These are phyloP conservation scores for Gaeumannomyces tritici DNA, from an alignment of 2,329 filamentous ascomycete species.

Conservation along the genomic window DNA sequence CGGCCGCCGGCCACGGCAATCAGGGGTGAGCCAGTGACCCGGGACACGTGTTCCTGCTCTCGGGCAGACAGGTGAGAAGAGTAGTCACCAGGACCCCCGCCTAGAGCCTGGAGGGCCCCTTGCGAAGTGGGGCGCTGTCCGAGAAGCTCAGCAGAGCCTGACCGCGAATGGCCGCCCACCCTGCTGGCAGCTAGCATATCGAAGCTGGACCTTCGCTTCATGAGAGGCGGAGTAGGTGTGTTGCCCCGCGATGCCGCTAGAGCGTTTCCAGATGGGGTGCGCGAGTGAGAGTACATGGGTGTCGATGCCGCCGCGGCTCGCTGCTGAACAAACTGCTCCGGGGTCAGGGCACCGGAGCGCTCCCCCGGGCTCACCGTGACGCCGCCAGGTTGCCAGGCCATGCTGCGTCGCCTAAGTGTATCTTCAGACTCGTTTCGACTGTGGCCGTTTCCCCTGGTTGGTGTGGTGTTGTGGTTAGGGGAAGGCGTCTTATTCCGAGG, in stretches of 20 bases:
- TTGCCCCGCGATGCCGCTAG: constrained; percentile 25
- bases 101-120: constrained; percentile 41
- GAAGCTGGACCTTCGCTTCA: constrained; percentile 27
- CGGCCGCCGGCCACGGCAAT: constrained; percentile 54
- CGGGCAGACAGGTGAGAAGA: constrained; percentile 64
- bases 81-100: constrained; percentile 26
- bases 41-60: constrained; percentile 82
- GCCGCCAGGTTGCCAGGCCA: constrained; percentile 72
- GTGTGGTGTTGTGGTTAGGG: constrained; percentile 20
- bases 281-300: constrained; percentile 49
- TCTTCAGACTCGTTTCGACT: constrained; percentile 39
- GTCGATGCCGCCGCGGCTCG: constrained; percentile 47
- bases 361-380: constrained; percentile 36
- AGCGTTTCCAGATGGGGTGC: constrained; percentile 46
- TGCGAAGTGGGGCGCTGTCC: constrained; percentile 45
- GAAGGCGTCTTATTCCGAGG: constrained; percentile 21
- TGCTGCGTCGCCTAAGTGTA: constrained; percentile 38
- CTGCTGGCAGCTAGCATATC: constrained; percentile 23
- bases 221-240: constrained; percentile 31
- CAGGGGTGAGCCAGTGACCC: constrained; percentile 68
- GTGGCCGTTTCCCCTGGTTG: constrained; percentile 20
- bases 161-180: constrained; percentile 28
- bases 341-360: constrained; percentile 42
- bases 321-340: constrained; percentile 79
- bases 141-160: constrained; percentile 36